Conservation (phyloP, 1,139 yeast genomes). For the Lodderomyces jiufengensis region DNA sequence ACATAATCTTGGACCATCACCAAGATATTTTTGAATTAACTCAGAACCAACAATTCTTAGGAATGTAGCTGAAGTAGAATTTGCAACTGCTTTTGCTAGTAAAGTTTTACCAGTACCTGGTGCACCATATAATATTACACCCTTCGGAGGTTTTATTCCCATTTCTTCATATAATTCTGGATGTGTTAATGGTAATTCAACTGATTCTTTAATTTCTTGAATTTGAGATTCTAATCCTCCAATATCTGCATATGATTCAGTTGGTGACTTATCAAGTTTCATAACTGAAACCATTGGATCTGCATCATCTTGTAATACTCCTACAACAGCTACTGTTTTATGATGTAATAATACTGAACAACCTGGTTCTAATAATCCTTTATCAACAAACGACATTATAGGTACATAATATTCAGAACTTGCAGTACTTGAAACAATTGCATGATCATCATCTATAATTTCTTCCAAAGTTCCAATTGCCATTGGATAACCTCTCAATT, state of each 20-base stretch:
- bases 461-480: conserved; percentile 96
- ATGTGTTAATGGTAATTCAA: conserved; percentile 94
- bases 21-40: conserved; percentile 91
- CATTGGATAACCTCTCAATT: conserved; percentile 94
- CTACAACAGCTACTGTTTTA: conserved; percentile 91
- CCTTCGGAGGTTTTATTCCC: conserved; percentile 99
- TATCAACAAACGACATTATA: conserved; percentile 95
- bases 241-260: conserved; percentile 94
- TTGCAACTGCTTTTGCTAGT: conserved; percentile 97
- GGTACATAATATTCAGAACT: conserved; percentile 98
- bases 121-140: conserved; percentile 96
- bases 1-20: conserved; percentile 95
- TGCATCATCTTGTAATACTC: conserved; percentile 91
- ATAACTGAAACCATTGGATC: conserved; percentile 98
- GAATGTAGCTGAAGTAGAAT: conserved; percentile 95
- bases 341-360: conserved; percentile 95
- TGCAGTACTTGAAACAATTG: conserved; percentile 92
- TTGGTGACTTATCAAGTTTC: conserved; percentile 97
- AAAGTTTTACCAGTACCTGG: conserved; percentile 99
- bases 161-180: conserved; percentile 97
- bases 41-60: conserved; percentile 96
- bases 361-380: conserved; percentile 95
- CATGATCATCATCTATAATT: conserved; percentile 97
- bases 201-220: conserved; percentile 97
- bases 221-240: conserved; percentile 97